A percentile compares a stretch with the other conserved stretches of the same genome.
Evolutionary conservation across 164 flowering plant genomes (phyloP).

Genomic region (Dillenia suffruticosa): DNA sequence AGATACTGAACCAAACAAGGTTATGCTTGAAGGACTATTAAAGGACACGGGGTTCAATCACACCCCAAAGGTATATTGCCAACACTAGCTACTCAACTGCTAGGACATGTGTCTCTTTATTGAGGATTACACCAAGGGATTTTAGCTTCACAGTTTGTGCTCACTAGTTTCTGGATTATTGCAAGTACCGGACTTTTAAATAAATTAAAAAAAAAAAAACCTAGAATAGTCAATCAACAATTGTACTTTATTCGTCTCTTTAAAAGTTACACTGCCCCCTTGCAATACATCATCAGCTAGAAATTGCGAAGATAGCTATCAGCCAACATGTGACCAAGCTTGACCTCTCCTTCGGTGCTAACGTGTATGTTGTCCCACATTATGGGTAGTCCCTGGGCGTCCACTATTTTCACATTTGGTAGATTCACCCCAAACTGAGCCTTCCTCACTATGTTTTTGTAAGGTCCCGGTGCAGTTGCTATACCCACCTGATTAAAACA

Average conservation of each 20-base stretch:
- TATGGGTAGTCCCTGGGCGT: conserved; percentile 7
- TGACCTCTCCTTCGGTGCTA: conserved; percentile 33
- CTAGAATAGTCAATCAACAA: no score
- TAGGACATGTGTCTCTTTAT: no score
- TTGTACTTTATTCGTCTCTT: no score
- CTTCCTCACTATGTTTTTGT: conserved; percentile 1
- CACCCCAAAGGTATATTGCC: no score
- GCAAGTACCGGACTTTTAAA: no score
- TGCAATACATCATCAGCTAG: neutral
- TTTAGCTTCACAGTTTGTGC: neutral
- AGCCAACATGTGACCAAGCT: conserved; percentile 38
- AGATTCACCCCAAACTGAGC: conserved; percentile 10
- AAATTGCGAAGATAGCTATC: conserved; percentile 15
- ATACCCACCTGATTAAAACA: neutral
- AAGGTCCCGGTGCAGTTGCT: conserved; percentile 6
- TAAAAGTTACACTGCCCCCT: neutral
- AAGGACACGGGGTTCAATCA: no score
- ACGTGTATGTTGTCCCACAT: conserved; percentile 35
- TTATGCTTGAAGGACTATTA: no score
- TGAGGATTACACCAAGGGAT: neutral
- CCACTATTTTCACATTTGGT: conserved; percentile 1
- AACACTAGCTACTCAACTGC: no score
- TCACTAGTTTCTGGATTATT: no score
- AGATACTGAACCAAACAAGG: no score
- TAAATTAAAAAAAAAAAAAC: no score